phyloP scores from a whole-genome alignment of 768 basidiomycete genomes.

The Tricholoma saponaceum region DNA sequence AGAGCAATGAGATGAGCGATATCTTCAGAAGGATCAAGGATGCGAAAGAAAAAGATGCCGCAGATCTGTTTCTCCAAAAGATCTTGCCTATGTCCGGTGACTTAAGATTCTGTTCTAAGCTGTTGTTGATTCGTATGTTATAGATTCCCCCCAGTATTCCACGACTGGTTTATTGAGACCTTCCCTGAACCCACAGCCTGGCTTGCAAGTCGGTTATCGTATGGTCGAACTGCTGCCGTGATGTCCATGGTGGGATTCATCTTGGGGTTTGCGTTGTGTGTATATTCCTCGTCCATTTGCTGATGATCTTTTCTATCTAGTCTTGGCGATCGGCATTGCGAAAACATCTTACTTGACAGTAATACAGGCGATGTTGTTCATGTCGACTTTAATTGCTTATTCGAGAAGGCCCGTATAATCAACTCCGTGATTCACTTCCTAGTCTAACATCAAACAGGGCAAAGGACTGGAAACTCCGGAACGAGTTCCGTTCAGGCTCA shows the following conservation, averaged over 20 bases:
- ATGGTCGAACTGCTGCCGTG: constrained; percentile 87
- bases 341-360: constrained; percentile 91
- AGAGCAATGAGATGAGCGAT: constrained; percentile 44
- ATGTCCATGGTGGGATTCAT: constrained; percentile 99
- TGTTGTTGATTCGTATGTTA: background rate
- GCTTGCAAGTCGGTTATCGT: constrained; percentile 84
- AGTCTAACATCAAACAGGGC: constrained; percentile 37
- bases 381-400: constrained; percentile 97
- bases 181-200: constrained; percentile 97
- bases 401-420: constrained; percentile 70
- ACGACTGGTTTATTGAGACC: constrained; percentile 96
- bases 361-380: constrained; percentile 91
- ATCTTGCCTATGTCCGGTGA: constrained; percentile 53
- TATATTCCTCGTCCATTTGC: background rate
- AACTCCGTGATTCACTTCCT: background rate
- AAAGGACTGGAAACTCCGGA: constrained; percentile 86
- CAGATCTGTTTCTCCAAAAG: constrained; percentile 44
- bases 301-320: constrained; percentile 33
- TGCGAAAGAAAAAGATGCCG: constrained; percentile 43
- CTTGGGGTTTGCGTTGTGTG: constrained; percentile 60
- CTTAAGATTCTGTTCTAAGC: background rate
- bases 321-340: constrained; percentile 96
- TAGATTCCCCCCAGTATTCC: constrained; percentile 83
- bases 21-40: constrained; percentile 50
- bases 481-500: constrained; percentile 90